phyloP scores from a whole-genome alignment of 2,329 filamentous ascomycete species.

The Leptodontidium sp. region DNA sequence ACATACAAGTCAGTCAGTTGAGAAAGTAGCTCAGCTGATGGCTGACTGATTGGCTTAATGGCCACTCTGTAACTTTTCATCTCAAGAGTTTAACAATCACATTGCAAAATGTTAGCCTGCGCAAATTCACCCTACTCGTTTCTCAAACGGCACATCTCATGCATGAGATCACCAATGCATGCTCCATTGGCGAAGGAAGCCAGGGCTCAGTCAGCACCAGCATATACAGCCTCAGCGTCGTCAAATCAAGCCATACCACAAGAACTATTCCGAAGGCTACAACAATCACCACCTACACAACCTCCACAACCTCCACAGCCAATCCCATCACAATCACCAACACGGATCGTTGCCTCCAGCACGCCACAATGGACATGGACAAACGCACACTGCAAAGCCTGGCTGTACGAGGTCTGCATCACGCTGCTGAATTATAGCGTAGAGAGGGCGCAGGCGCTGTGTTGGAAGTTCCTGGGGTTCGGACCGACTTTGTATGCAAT shows the following conservation, averaged over 20 bases:
- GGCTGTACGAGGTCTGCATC: slow-evolving; percentile 6
- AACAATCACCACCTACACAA: neutral
- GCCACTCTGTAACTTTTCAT: neutral
- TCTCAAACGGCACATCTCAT: neutral
- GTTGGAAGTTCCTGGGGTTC: neutral
- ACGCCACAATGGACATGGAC: slow-evolving; percentile 19
- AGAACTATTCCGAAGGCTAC: no score
- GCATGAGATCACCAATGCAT: neutral
- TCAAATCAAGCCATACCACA: neutral
- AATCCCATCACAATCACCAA: neutral
- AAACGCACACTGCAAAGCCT: slow-evolving; percentile 7
- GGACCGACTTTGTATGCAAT: slow-evolving; percentile 4
- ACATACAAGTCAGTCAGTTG: no score
- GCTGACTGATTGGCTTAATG: no score
- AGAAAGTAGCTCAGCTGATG: no score
- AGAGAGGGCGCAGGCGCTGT: neutral
- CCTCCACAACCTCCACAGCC: neutral
- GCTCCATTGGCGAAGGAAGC: neutral
- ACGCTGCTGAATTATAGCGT: neutral
- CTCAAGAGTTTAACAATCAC: neutral
- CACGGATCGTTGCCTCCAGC: neutral
- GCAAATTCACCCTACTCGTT: neutral
- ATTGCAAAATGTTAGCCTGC: neutral
- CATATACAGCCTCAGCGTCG: neutral
- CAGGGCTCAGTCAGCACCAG: neutral